Base-by-base conservation (phyloP, 805 yeast genomes). In the Metschnikowia gelsemii region DNA sequence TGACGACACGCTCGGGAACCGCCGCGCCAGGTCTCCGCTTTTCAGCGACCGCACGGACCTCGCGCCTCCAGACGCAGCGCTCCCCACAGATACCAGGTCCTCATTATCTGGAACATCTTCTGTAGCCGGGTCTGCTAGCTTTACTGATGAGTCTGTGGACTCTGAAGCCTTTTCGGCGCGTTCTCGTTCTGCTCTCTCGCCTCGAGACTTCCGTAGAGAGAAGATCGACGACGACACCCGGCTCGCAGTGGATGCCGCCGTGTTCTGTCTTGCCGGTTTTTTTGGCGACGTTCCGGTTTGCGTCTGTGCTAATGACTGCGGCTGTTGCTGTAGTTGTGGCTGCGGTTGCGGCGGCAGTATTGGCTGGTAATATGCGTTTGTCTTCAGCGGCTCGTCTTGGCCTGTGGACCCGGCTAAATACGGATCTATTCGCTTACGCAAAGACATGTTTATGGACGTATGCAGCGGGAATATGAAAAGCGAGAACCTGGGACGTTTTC, bases 151-250 rank as follows among this genome's bases (percentile, higher is more conserved):
- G n/a, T 23, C 26, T 3, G 26, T 11, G 24, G 24, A 19, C 5
- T 21, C 26, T 20, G 20, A n/a, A 6, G 18, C 23, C 13, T 18
- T 12, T 4, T 28, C 33, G 13, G 20, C 28, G 24, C 8, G 19
- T 4, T 6, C 13, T 7, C 16, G 25, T n/a, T 43, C 63, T 58
- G 32, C 27, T 35, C 19, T 24, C n/a, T 29, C 24, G 20, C 19
- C 27, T 27, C 39, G 37, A 43, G 48, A 50, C 43, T 64, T 68
- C 26, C 69, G 53, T 29, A 67, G 50, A 43, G 68, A 62, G 50
- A 70, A 70, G 18, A 68, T 59, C 22, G 70, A 62, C 24, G 64
- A 57, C 7, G 70, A 54, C n/a, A n/a, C n/a, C n/a, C n/a, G n/a
- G n/a, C n/a, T n/a, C n/a, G n/a, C n/a, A n/a, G n/a, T n/a, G n/a